phyloP scores from a whole-genome alignment of 306 rosid species.

The Delonix regia region DNA sequence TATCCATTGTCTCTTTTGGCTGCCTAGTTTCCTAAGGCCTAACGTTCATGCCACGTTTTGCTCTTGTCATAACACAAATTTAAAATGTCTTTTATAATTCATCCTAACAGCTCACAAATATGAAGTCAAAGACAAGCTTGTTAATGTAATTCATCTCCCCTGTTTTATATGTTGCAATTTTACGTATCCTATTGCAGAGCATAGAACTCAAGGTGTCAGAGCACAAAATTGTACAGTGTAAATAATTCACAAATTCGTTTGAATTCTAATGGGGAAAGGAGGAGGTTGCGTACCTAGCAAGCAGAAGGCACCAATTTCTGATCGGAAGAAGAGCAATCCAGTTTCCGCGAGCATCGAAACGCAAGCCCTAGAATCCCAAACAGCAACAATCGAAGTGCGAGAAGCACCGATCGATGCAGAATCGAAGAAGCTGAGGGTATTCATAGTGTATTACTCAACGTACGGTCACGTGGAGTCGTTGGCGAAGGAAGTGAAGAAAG shows the following conservation, averaged over 20 bases:
- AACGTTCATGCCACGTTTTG: neutral
- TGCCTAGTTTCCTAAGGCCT: neutral
- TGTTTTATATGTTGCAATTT: neutral
- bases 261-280: slow-evolving; percentile 10
- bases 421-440: neutral
- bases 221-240: too few relatives aligned
- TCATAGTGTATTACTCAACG: slow-evolving; percentile 24
- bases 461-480: slow-evolving; percentile 16
- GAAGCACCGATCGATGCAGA: neutral
- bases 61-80: neutral
- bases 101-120: neutral
- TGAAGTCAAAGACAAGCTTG: slow-evolving; percentile 13
- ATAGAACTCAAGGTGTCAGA: neutral
- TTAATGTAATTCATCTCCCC: neutral
- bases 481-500: slow-evolving; percentile 3
- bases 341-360: neutral
- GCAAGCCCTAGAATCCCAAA: neutral
- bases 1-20: slow-evolving; percentile 10
- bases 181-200: neutral
- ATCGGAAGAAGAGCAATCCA: neutral
- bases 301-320: neutral
- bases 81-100: neutral
- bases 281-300: slow-evolving; percentile 23
- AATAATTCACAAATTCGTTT: too few relatives aligned
- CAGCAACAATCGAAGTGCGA: neutral